phyloP scores from a whole-genome alignment of 1,139 yeast species.

The Scheffersomyces stambukii region DNA sequence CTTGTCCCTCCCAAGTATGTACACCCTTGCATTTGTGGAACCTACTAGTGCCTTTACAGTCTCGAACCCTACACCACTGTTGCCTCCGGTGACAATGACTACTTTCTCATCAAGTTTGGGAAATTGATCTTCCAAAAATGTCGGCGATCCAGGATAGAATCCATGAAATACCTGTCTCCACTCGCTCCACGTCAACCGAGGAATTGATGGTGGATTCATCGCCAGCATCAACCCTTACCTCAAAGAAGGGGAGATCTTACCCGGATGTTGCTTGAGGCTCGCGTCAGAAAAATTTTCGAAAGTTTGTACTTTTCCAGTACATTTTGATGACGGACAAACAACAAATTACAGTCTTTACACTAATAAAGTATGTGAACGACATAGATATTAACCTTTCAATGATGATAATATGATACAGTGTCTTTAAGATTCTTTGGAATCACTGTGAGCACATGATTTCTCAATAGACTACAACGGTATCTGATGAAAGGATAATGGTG shows the following conservation, averaged over 20 bases:
- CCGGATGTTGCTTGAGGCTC: conserved; percentile 1
- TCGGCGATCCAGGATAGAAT: conserved; percentile 7
- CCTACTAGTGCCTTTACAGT: conserved; percentile 28
- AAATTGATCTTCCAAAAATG: conserved; percentile 7
- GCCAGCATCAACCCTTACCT: too few species aligned
- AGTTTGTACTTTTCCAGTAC: too few species aligned
- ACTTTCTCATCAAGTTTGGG: conserved; percentile 6
- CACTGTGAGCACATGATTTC: conserved; percentile 77
- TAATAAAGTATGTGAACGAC: too few species aligned
- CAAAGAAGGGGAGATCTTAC: too few species aligned
- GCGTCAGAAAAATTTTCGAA: conserved; percentile 4
- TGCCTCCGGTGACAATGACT: conserved; percentile 8
- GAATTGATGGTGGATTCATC: conserved; percentile 5
- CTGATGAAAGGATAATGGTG: conserved; percentile 47
- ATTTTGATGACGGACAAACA: too few species aligned
- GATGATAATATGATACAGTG: conserved; percentile 27
- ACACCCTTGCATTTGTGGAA: conserved; percentile 29
- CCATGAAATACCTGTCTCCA: conserved; percentile 8
- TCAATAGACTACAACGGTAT: conserved; percentile 99
- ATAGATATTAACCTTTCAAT: too few species aligned
- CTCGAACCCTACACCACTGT: conserved; percentile 15
- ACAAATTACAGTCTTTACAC: too few species aligned
- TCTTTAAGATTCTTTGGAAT: conserved; percentile 47
- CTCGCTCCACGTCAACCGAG: conserved; percentile 4
- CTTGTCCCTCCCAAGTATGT: conserved; percentile 5